Evolutionary conservation across 1,284 basidiomycete genomes (phyloP).

Genomic region (Porogramme epimiltina): DNA sequence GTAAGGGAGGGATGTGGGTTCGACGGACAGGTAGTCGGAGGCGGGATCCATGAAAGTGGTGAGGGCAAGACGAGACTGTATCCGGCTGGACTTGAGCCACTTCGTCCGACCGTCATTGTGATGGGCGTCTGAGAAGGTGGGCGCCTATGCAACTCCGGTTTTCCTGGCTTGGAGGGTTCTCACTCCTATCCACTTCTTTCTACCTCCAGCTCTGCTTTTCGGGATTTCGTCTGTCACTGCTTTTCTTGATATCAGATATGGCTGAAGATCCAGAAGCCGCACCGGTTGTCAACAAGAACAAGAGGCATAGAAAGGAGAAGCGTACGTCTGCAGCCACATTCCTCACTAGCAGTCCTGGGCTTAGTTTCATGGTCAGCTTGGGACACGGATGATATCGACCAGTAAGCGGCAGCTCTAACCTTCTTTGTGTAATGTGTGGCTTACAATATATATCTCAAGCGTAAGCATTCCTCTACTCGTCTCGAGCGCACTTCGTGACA

Average conservation of each 20-base stretch:
- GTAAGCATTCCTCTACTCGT: slow-evolving; percentile 16
- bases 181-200: neutral
- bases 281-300: slow-evolving; percentile 75
- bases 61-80: neutral
- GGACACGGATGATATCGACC: slow-evolving; percentile 99
- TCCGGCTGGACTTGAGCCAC: too few species aligned
- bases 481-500: slow-evolving; percentile 9
- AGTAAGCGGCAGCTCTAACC: slow-evolving; percentile 63
- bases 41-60: slow-evolving; percentile 39
- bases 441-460: slow-evolving; percentile 16
- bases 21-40: slow-evolving; percentile 17
- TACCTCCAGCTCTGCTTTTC: neutral
- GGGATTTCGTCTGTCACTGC: neutral
- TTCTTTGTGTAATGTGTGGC: slow-evolving; percentile 7
- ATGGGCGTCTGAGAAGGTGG: neutral
- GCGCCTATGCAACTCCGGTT: neutral
- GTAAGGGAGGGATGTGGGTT: slow-evolving; percentile 39
- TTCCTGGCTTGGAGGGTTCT: neutral
- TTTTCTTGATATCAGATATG: slow-evolving; percentile 36
- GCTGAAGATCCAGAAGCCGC: slow-evolving; percentile 44
- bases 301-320: slow-evolving; percentile 89
- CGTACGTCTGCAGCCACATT: slow-evolving; percentile 50
- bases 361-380: slow-evolving; percentile 62
- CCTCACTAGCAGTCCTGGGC: neutral
- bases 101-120: too few species aligned